These are phyloP conservation scores for Trametes cubensis DNA, from an alignment of 768 basidiomycete genomes.

Conservation along the genomic window DNA sequence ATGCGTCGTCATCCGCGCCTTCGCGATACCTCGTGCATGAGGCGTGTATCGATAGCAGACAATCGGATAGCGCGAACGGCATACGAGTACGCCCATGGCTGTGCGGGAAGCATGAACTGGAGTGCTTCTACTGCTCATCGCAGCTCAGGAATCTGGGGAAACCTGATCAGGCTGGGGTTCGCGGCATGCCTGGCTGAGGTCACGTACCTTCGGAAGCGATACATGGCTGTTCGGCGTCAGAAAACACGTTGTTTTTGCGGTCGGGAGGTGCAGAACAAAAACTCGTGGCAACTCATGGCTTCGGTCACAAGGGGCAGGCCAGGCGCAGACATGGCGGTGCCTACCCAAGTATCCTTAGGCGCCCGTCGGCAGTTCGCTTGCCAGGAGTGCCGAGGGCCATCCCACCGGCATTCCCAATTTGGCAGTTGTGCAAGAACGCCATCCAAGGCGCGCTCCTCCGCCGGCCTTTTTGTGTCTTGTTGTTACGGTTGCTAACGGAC, in stretches of 20 bases:
- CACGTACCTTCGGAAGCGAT: not conserved
- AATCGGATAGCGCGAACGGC: not conserved
- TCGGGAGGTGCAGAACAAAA: not conserved
- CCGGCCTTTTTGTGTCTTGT: no score
- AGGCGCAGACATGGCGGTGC: not conserved
- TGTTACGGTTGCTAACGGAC: no score
- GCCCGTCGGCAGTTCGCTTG: not conserved
- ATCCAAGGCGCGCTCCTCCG: no score
- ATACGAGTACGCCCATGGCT: not conserved
- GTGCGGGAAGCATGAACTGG: not conserved
- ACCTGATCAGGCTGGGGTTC: not conserved
- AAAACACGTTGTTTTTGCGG: not conserved
- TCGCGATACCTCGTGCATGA: not conserved
- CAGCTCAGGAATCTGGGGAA: not conserved
- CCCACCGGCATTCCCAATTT: not conserved
- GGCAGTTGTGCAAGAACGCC: not conserved
- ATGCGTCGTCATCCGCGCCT: not conserved
- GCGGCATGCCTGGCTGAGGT: not conserved
- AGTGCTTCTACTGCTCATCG: not conserved
- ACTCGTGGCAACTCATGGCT: not conserved
- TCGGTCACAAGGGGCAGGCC: not conserved
- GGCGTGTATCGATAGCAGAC: not conserved
- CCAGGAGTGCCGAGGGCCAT: not conserved
- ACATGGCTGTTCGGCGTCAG: not conserved
- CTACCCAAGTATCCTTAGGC: no score